Evolutionary conservation across 176 grass and related monocot genomes (phyloP).

Genomic region (Melocanna baccifera): DNA sequence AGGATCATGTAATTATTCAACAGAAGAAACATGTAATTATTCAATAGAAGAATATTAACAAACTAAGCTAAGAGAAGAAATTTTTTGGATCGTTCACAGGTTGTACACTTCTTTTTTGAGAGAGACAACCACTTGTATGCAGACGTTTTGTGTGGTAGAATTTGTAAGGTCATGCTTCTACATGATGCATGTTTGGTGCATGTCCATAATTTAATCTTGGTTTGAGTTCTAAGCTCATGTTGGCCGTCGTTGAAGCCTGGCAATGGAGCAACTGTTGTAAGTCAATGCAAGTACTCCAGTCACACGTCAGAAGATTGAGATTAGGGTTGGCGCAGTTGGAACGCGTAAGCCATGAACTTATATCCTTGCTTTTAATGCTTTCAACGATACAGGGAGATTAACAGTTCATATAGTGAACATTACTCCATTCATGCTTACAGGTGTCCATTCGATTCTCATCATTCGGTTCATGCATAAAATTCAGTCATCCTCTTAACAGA

Average conservation of each 20-base stretch:
- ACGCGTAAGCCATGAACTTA: not conserved
- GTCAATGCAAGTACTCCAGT: not conserved
- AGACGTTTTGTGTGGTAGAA: not conserved
- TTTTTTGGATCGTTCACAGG: not conserved
- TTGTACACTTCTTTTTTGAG: not conserved
- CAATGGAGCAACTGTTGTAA: not conserved
- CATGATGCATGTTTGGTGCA: not conserved
- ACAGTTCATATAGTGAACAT: not conserved
- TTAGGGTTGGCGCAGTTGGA: too few relatives aligned
- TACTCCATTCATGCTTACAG: not conserved
- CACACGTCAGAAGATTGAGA: not conserved
- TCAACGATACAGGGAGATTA: not conserved
- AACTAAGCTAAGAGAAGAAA: not conserved
- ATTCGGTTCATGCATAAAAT: too few relatives aligned
- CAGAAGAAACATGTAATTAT: not conserved
- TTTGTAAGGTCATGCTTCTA: not conserved
- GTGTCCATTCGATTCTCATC: too few relatives aligned
- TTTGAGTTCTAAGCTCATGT: not conserved
- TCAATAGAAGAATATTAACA: not conserved
- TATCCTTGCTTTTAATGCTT: not conserved
- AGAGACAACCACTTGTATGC: not conserved
- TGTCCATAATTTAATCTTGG: not conserved
- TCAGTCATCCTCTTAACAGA: too few relatives aligned
- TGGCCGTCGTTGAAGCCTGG: slow-evolving; percentile 14
- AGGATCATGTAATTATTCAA: not conserved